Conservation (phyloP, 257 asterid genomes). For the Capsicum chinense region DNA sequence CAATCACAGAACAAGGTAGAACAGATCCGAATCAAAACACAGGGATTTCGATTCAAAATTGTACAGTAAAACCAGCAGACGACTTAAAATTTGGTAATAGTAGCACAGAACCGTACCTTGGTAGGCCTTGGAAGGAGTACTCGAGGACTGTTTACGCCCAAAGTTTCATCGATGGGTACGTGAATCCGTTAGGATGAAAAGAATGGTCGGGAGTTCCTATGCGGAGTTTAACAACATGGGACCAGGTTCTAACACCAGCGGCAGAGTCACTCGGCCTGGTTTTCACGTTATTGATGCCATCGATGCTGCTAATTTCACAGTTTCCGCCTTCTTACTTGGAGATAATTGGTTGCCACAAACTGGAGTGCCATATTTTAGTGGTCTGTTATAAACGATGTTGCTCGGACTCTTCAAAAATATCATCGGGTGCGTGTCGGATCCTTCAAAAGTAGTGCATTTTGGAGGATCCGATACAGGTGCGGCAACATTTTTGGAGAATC, state of each 20-base stretch:
- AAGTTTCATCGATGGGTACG: conserved; percentile 21
- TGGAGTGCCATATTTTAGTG: conserved; percentile 30
- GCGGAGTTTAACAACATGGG: conserved; percentile 44
- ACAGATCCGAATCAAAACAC: conserved; percentile 43
- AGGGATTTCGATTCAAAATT: conserved; percentile 34
- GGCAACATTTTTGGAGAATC: too few relatives aligned
- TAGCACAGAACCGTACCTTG: conserved; percentile 27
- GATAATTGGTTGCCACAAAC: conserved; percentile 35
- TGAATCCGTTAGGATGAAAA: conserved; percentile 25
- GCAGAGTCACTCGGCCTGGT: conserved; percentile 27
- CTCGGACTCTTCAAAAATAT: too few relatives aligned
- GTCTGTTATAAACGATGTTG: background rate
- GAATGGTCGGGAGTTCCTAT: conserved; percentile 39
- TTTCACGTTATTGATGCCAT: conserved; percentile 27
- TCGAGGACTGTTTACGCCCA: conserved; percentile 35
- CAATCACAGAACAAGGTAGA: conserved; percentile 45
- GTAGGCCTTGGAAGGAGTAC: conserved; percentile 37
- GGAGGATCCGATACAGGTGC: too few relatives aligned
- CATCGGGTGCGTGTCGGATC: too few relatives aligned
- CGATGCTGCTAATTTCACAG: conserved; percentile 34
- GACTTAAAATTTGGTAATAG: conserved; percentile 37
- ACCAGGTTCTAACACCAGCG: conserved; percentile 35
- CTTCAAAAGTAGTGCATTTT: too few relatives aligned
- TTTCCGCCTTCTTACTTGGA: conserved; percentile 19
- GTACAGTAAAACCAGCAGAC: conserved; percentile 33